Base-by-base conservation (phyloP, 78 protist genomes). In the Salpingoeca rosetta region DNA sequence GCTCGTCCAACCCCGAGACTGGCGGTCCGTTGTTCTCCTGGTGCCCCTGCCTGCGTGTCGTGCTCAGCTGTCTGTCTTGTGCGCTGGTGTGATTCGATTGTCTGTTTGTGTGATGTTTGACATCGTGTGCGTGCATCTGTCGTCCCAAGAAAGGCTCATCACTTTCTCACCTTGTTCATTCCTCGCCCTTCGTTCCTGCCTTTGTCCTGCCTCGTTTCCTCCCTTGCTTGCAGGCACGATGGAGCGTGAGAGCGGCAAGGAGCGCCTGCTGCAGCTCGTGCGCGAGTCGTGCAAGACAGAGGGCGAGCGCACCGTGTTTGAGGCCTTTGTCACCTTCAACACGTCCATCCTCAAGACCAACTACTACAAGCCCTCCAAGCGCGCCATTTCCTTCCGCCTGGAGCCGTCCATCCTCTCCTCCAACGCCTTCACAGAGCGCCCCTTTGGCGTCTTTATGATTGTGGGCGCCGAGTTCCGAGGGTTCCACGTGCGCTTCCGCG, bases 401-500 rank as follows among this genome's bases (percentile, higher is more conserved):
- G 83, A 92, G 81, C 95, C 97, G 79, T 2, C 40, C 43, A 85
- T 65, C 86, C 83, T 89, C 43, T 24, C 82, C 80, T 73, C 82
- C 41, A 39, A 35, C 82, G 92, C 88, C 72, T 93, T 89, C 90
- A 84, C 78, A 24, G 42, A 80, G 28, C 44, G 35, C 2, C 94
- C 94, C 44, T 94, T 79, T 82, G 96, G 92, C 75, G 88, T 95
- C 44, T 93, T 93, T 89, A 76, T 93, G 43, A 80, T 91, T 7
- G 86, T 89, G n/a, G 97, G 95, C 40, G 56, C 88, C 24, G 90
- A 90, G 65, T 95, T 93, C 90, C 87, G 87, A 74, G 95, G 96
- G 35, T 95, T 95, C 93, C 97, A 94, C 80, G 89, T 94, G 43
- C 91, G 97, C 74, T 94, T 95, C 88, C 44, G 85, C 72, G 95